These are phyloP conservation scores for Aspergillus quadricinctus DNA, from an alignment of 2,329 filamentous ascomycete species.

Conservation along the genomic window DNA sequence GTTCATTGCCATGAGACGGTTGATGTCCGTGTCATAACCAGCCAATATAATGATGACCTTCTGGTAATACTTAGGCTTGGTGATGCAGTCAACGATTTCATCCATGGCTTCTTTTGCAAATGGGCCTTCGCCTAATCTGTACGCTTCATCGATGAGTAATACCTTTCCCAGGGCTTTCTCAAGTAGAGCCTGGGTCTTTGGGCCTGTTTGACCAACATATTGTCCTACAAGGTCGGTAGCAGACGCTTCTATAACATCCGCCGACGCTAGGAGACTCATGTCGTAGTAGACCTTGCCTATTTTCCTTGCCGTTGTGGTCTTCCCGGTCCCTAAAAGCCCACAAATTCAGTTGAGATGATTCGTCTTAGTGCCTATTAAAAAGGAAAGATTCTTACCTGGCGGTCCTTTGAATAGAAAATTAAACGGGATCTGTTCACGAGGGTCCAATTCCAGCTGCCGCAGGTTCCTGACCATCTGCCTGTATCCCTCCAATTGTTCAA, in stretches of 20 bases:
- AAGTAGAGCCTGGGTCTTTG: conserved; percentile 58
- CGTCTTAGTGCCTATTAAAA: neutral
- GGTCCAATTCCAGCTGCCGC: conserved; percentile 51
- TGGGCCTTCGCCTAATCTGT: conserved; percentile 54
- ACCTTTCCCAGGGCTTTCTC: conserved; percentile 62
- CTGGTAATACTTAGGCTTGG: conserved; percentile 53
- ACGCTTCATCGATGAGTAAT: conserved; percentile 69
- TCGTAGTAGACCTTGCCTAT: conserved; percentile 75
- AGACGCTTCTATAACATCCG: conserved; percentile 62
- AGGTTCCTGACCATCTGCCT: conserved; percentile 51
- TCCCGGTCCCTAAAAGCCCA: conserved; percentile 57
- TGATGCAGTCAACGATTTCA: conserved; percentile 50
- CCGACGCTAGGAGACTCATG: conserved; percentile 61
- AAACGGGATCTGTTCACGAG: conserved; percentile 57
- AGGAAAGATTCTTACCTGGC: conserved; percentile 47
- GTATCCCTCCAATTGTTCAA: conserved; percentile 52
- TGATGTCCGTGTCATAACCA: conserved; percentile 64
- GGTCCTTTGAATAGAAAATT: conserved; percentile 66
- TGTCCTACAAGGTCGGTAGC: conserved; percentile 65
- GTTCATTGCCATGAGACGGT: conserved; percentile 58
- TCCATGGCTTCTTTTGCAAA: conserved; percentile 57
- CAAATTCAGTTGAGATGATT: neutral
- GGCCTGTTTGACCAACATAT: conserved; percentile 66
- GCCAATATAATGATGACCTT: conserved; percentile 66
- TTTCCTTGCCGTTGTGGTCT: conserved; percentile 67